A percentile compares a stretch with the other conserved stretches of the same genome.
Evolutionary conservation across 768 basidiomycete genomes (phyloP).

Genomic region (Lentinula lateritia): DNA sequence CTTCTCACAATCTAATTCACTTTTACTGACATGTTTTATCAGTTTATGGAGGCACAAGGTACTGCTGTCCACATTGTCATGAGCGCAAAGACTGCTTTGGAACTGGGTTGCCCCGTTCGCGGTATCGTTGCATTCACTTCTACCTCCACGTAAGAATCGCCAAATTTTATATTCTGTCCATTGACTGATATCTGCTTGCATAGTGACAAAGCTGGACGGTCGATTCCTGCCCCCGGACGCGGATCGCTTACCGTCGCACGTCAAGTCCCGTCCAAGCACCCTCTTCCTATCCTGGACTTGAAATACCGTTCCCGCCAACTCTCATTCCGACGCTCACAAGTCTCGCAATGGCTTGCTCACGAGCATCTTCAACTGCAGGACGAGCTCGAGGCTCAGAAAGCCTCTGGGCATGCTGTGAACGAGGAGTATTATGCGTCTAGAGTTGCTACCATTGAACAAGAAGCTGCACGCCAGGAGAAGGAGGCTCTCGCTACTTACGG

Average conservation of each 20-base stretch:
- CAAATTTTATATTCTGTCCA: neutral
- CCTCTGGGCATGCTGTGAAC: conserved; percentile 43
- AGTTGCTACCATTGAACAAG: conserved; percentile 80
- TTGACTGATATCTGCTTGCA: conserved; percentile 7
- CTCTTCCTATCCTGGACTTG: conserved; percentile 76
- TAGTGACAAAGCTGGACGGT: conserved; percentile 98
- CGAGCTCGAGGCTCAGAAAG: conserved; percentile 63
- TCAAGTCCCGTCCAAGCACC: conserved; percentile 73
- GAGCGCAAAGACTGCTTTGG: conserved; percentile 93
- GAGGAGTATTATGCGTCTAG: conserved; percentile 72
- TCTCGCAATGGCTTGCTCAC: conserved; percentile 89
- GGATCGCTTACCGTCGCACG: conserved; percentile 88
- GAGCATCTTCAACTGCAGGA: conserved; percentile 82
- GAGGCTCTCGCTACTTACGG: conserved; percentile 92
- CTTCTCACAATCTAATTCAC: conserved; percentile 8
- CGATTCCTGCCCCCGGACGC: conserved; percentile 93
- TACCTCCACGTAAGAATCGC: conserved; percentile 75
- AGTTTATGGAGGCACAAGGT: conserved; percentile 97
- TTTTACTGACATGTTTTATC: conserved; percentile 2
- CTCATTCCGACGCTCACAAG: conserved; percentile 90
- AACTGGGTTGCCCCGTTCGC: conserved; percentile 90
- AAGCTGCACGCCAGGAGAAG: conserved; percentile 88
- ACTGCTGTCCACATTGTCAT: conserved; percentile 97
- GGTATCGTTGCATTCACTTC: conserved; percentile 94
- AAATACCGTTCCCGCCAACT: conserved; percentile 92